Conservation (phyloP, 495 filamentous ascomycete species). For the Penicillium pancosmium region DNA sequence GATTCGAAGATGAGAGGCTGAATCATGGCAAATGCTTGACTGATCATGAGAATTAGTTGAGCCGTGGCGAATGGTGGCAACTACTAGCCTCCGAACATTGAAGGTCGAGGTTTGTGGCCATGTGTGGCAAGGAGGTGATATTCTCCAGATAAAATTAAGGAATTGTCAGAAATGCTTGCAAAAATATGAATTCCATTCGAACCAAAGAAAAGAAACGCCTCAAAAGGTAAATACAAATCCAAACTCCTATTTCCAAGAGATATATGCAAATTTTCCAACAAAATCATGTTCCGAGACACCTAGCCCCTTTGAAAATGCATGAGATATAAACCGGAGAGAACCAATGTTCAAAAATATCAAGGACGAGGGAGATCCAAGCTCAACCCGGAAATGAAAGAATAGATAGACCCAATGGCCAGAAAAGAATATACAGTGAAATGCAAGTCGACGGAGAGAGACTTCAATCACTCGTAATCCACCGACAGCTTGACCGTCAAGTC, state of each 20-base stretch:
- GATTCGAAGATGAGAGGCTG: too few species aligned
- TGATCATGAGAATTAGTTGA: too few species aligned
- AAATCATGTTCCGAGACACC: slow-evolving; percentile 1
- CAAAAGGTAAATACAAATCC: slow-evolving; percentile 6
- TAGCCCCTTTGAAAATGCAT: slow-evolving; percentile 13
- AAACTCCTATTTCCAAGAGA: slow-evolving; percentile 8
- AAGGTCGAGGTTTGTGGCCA: background rate
- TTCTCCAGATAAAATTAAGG: background rate
- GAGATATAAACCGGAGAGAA: slow-evolving; percentile 12
- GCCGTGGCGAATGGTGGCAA: too few species aligned
- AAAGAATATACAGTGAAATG: slow-evolving; percentile 8
- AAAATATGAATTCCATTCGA: background rate
- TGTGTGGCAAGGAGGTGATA: too few species aligned
- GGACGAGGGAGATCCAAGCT: slow-evolving; percentile 2
- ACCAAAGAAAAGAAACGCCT: background rate
- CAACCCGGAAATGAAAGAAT: slow-evolving; percentile 6
- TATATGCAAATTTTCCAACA: slow-evolving; percentile 7
- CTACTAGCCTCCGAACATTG: too few species aligned
- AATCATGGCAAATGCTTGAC: too few species aligned
- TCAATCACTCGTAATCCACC: slow-evolving; percentile 32
- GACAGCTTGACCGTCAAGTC: slow-evolving; percentile 12
- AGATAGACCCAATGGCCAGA: slow-evolving; percentile 1
- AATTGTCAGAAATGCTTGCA: background rate
- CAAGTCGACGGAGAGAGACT: background rate
- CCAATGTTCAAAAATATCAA: slow-evolving; percentile 6